Conservation (phyloP, 139 green algal genomes). For the Ettlia oleoabundans region DNA sequence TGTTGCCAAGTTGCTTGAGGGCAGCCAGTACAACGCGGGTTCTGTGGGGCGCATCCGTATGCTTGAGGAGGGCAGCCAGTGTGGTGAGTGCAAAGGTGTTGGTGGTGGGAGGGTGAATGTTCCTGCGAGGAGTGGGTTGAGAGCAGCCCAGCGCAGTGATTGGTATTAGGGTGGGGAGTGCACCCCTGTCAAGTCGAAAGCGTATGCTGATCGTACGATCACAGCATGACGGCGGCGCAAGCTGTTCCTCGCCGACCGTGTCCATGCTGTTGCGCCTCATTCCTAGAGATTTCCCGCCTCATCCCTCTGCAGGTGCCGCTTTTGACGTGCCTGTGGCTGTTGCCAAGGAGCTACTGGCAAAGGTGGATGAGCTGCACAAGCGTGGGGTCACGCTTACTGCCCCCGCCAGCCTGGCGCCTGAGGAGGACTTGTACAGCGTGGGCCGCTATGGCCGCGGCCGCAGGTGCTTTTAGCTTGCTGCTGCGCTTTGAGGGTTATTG, state of each 20-base stretch:
- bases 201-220: too few relatives aligned
- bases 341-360: constrained; percentile 56
- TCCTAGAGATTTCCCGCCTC: too few relatives aligned
- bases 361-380: constrained; percentile 45
- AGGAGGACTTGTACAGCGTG: constrained; percentile 40
- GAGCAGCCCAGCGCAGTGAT: too few relatives aligned
- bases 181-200: too few relatives aligned
- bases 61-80: constrained; percentile 35
- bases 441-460: neutral
- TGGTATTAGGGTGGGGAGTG: too few relatives aligned
- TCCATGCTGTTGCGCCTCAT: too few relatives aligned
- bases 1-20: constrained; percentile 46
- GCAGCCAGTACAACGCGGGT: constrained; percentile 13
- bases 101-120: too few relatives aligned
- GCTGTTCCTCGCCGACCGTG: too few relatives aligned
- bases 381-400: constrained; percentile 50
- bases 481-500: too few relatives aligned
- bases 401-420: constrained; percentile 46
- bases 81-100: constrained; percentile 9
- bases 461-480: too few relatives aligned
- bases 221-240: too few relatives aligned
- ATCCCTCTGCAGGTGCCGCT: constrained; percentile 60
- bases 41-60: constrained; percentile 70
- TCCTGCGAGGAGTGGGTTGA: too few relatives aligned
- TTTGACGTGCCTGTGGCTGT: constrained; percentile 83